A percentile compares a stretch with the other conserved stretches of the same genome.
Conservation (phyloP, 768 basidiomycete species). For the Lentinula guzmanii region DNA sequence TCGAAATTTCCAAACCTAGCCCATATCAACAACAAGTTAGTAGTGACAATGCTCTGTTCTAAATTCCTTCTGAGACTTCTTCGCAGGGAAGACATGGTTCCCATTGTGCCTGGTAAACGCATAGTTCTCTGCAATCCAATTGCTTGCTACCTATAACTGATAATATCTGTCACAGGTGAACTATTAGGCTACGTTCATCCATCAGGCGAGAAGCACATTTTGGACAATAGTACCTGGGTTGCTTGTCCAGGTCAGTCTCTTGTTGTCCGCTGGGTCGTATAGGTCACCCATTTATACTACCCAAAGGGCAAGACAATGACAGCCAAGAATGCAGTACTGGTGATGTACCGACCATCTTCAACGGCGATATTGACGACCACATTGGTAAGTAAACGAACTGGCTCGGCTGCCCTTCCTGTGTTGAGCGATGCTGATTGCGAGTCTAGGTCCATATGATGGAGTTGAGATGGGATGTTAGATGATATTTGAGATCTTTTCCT, state of each 20-base stretch:
- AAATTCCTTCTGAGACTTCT: neutral
- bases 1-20: slow-evolving; percentile 29
- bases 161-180: slow-evolving; percentile 14
- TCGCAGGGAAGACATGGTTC: slow-evolving; percentile 15
- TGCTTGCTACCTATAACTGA: slow-evolving; percentile 3
- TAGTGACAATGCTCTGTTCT: neutral
- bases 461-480: slow-evolving; percentile 4
- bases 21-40: slow-evolving; percentile 50
- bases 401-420: neutral
- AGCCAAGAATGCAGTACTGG: slow-evolving; percentile 45
- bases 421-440: too few relatives aligned
- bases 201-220: slow-evolving; percentile 24
- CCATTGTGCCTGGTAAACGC: slow-evolving; percentile 30
- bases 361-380: slow-evolving; percentile 38
- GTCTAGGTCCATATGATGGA: slow-evolving; percentile 6
- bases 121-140: neutral
- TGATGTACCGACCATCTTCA: slow-evolving; percentile 45
- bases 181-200: slow-evolving; percentile 43
- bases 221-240: slow-evolving; percentile 38
- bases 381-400: slow-evolving; percentile 23
- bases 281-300: slow-evolving; percentile 5
- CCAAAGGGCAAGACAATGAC: slow-evolving; percentile 54
- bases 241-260: slow-evolving; percentile 39
- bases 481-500: neutral
- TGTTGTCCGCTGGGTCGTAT: slow-evolving; percentile 9